These are phyloP conservation scores for Zizania palustris DNA, from an alignment of 202 grass and related monocot species.

Conservation along the genomic window DNA sequence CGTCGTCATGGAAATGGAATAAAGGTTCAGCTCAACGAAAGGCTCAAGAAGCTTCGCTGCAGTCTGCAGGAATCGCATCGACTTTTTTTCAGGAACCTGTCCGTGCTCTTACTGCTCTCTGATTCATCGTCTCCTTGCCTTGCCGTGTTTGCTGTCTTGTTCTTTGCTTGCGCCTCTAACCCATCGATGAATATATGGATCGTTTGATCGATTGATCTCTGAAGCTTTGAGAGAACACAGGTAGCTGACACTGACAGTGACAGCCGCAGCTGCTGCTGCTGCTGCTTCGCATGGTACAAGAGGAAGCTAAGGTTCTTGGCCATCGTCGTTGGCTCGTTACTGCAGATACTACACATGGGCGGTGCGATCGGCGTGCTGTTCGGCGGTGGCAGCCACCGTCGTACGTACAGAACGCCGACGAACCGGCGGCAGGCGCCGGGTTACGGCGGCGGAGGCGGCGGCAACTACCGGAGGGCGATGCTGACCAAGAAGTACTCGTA, in stretches of 20 bases:
- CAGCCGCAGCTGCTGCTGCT: background rate
- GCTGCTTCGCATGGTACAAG: slow-evolving; percentile 8
- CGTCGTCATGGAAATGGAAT: slow-evolving; percentile 10
- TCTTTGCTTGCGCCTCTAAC: background rate
- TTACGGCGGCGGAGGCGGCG: background rate
- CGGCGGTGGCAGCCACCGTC: background rate
- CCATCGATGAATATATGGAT: background rate
- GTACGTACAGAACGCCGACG: background rate
- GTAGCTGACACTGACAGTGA: too few relatives aligned
- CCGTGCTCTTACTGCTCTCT: background rate
- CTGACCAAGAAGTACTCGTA: slow-evolving; percentile 66
- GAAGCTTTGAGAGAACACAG: background rate
- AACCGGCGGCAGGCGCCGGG: background rate
- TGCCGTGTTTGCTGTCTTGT: background rate
- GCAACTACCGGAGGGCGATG: slow-evolving; percentile 24
- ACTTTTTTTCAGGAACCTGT: background rate
- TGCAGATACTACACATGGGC: slow-evolving; percentile 31
- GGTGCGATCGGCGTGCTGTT: slow-evolving; percentile 40
- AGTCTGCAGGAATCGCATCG: background rate
- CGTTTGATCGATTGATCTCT: background rate
- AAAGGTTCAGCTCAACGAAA: slow-evolving; percentile 33
- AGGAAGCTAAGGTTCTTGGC: background rate
- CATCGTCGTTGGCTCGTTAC: background rate
- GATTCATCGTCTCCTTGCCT: too few relatives aligned
- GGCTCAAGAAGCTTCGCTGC: slow-evolving; percentile 41